Conservation (phyloP, 352 stramenopile species). For the Halophytophthora polymorphica region DNA sequence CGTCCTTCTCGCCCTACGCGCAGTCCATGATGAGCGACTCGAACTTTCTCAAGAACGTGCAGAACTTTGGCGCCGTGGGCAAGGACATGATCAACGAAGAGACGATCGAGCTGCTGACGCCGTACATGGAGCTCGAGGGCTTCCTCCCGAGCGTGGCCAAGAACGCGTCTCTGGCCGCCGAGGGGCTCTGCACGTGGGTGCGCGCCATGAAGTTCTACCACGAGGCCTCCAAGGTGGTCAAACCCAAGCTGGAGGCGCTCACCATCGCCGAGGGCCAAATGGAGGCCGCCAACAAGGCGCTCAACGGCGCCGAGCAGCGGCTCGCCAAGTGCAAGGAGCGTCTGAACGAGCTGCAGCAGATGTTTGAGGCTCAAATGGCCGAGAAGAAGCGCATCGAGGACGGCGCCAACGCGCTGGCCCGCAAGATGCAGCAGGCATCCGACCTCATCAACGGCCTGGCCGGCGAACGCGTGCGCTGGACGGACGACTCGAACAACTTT, state of each 20-base stretch:
- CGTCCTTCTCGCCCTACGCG: slow-evolving; percentile 94
- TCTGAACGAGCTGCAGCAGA: slow-evolving; percentile 92
- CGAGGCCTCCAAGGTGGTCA: slow-evolving; percentile 98
- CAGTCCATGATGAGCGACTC: slow-evolving; percentile 96
- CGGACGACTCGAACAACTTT: slow-evolving; percentile 97
- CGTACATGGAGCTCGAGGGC: slow-evolving; percentile 96
- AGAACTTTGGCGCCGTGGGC: slow-evolving; percentile 93
- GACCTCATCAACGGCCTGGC: slow-evolving; percentile 96
- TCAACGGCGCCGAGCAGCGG: slow-evolving; percentile 91
- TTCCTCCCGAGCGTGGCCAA: slow-evolving; percentile 96
- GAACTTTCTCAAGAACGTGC: slow-evolving; percentile 96
- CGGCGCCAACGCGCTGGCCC: slow-evolving; percentile 90
- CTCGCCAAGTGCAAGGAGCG: slow-evolving; percentile 94
- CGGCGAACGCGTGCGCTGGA: slow-evolving; percentile 96
- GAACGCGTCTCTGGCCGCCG: slow-evolving; percentile 94
- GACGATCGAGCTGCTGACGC: slow-evolving; percentile 96
- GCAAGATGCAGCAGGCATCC: slow-evolving; percentile 97
- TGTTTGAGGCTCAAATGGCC: slow-evolving; percentile 97
- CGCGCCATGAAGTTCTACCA: slow-evolving; percentile 99
- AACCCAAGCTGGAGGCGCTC: slow-evolving; percentile 97
- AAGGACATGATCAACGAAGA: slow-evolving; percentile 99
- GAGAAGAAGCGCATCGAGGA: slow-evolving; percentile 98
- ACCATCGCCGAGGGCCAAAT: slow-evolving; percentile 95
- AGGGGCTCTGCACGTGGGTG: slow-evolving; percentile 97
- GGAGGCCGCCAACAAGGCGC: slow-evolving; percentile 95